These are phyloP conservation scores for Vitis riparia DNA, from an alignment of 164 flowering plant species.

Conservation along the genomic window DNA sequence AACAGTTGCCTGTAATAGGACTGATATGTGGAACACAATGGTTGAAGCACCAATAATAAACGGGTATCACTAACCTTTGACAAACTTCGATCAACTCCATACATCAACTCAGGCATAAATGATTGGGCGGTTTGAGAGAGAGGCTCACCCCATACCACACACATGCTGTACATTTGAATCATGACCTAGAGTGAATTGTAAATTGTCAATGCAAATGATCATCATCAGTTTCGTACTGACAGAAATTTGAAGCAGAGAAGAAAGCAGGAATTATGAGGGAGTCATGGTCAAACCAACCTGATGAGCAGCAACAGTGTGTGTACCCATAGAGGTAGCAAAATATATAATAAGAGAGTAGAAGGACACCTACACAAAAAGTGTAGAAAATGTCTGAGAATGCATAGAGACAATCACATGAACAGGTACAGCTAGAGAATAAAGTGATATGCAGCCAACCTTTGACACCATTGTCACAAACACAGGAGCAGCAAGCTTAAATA, in stretches of 20 bases:
- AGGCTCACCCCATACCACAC: conserved; percentile 92
- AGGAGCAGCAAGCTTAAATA: conserved; percentile 86
- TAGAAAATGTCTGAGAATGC: conserved; percentile 3
- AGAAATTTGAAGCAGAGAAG: not conserved
- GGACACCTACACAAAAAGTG: conserved; percentile 47
- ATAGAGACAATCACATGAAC: not conserved
- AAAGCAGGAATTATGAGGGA: not conserved
- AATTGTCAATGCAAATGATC: not conserved
- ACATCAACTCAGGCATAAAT: conserved; percentile 93
- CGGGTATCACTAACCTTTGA: conserved; percentile 52
- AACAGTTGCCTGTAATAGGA: too few relatives aligned
- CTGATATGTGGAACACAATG: too few relatives aligned
- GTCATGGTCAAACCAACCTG: conserved; percentile 47
- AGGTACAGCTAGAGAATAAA: conserved; percentile 1
- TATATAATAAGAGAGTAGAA: conserved; percentile 77
- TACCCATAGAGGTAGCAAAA: conserved; percentile 86
- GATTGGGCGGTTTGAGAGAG: conserved; percentile 99
- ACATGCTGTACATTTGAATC: conserved; percentile 72
- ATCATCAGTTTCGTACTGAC: not conserved
- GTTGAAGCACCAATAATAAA: not conserved
- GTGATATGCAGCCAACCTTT: conserved; percentile 52
- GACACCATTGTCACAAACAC: conserved; percentile 86
- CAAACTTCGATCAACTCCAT: conserved; percentile 68
- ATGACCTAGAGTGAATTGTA: conserved; percentile 55
- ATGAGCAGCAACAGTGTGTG: conserved; percentile 69